A percentile compares a stretch with the other conserved stretches of the same genome.
phyloP scores from a whole-genome alignment of 169 alveolate species.

The Miamiensis avidus region DNA sequence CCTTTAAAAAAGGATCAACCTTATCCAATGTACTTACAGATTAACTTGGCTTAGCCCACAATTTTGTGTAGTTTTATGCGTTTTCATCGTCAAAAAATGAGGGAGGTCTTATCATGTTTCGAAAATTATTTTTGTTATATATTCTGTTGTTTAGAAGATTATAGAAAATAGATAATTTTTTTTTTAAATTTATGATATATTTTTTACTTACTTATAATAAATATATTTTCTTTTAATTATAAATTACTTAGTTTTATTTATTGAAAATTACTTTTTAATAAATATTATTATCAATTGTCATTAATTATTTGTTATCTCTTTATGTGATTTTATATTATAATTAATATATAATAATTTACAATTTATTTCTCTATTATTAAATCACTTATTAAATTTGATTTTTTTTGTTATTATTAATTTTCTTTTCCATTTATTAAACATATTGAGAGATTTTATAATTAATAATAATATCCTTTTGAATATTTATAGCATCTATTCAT shows the following conservation, averaged over 20 bases:
- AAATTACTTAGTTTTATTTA: too few relatives aligned
- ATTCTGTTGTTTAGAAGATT: background rate
- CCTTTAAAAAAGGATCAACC: background rate
- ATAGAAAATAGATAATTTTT: background rate
- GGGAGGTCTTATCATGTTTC: slow-evolving; percentile 6
- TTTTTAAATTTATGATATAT: background rate
- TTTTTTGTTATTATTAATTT: too few relatives aligned
- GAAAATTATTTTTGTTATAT: background rate
- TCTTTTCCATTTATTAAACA: too few relatives aligned
- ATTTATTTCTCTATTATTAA: too few relatives aligned
- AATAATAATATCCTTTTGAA: too few relatives aligned
- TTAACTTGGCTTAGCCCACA: slow-evolving; percentile 12
- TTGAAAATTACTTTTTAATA: background rate
- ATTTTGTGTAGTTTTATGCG: background rate
- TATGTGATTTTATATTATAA: too few relatives aligned
- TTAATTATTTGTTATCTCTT: too few relatives aligned
- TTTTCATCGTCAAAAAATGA: slow-evolving; percentile 25
- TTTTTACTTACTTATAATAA: background rate
- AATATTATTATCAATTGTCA: too few relatives aligned
- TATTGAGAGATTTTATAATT: too few relatives aligned
- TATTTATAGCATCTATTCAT: too few relatives aligned
- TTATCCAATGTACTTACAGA: background rate
- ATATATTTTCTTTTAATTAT: background rate
- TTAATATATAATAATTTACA: too few relatives aligned
- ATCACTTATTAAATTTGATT: too few relatives aligned